Percentiles rank a stretch among this genome's conserved stretches.
These are phyloP conservation scores for Friedmanniomyces endolithicus DNA, from an alignment of 495 filamentous ascomycete genomes.

Conservation along the genomic window DNA sequence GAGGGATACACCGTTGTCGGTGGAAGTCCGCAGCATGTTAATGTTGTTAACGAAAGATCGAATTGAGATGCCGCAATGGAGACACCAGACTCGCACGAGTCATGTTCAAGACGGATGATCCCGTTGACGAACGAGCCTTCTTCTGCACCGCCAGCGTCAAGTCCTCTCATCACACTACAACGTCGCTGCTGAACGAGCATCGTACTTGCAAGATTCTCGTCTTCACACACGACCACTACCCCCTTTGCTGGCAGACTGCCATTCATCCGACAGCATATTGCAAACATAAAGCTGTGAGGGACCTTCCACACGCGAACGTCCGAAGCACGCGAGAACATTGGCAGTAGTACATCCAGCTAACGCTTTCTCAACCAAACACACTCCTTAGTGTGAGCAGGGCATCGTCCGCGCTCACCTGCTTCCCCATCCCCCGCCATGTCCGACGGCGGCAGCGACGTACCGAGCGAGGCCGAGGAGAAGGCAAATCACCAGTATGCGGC, in stretches of 20 bases:
- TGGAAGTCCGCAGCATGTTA: too few relatives aligned
- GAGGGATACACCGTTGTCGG: not conserved
- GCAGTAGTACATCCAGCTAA: slow-evolving; percentile 14
- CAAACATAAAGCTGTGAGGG: slow-evolving; percentile 12
- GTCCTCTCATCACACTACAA: not conserved
- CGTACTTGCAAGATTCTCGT: not conserved
- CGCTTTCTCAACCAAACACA: slow-evolving; percentile 4
- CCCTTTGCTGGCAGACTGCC: not conserved
- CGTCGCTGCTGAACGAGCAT: not conserved
- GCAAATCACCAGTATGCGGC: slow-evolving; percentile 55
- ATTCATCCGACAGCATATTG: not conserved
- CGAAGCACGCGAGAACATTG: not conserved
- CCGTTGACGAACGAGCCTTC: not conserved
- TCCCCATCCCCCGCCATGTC: slow-evolving; percentile 36
- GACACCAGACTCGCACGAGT: not conserved
- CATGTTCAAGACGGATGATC: not conserved
- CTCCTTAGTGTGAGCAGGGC: slow-evolving; percentile 6
- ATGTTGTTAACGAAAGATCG: too few relatives aligned
- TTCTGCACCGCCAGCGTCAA: not conserved
- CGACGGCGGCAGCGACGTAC: slow-evolving; percentile 66
- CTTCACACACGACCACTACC: not conserved
- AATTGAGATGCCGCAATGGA: too few relatives aligned
- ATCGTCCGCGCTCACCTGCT: slow-evolving; percentile 16
- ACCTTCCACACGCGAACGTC: slow-evolving; percentile 17
- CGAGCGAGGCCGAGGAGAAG: slow-evolving; percentile 64